Base-by-base conservation (phyloP, 768 basidiomycete genomes). In the Dioszegia aurantiaca region DNA sequence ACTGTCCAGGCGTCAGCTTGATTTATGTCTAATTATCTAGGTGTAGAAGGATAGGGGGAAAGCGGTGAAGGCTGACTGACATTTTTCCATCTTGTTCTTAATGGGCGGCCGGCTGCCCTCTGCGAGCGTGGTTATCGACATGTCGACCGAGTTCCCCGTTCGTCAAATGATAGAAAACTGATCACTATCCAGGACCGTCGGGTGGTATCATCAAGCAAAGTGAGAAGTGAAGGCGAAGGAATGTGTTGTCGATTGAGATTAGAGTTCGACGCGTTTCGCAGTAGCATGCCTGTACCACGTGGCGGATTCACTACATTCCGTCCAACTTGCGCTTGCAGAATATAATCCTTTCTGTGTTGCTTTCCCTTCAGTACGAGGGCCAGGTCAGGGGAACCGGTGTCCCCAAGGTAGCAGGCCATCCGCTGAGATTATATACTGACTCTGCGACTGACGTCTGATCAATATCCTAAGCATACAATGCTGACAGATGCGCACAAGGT, bases 11-110 rank as follows among this genome's bases (percentile, higher is more conserved):
- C 27, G 39, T 67, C 46, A 63, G 57, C 59, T 2, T 31, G 19
- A 16, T 31, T 17, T 19, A 10, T 27, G n/a, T n/a, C n/a, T n/a
- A n/a, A n/a, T n/a, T n/a, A n/a, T n/a, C n/a, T n/a, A n/a, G n/a
- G n/a, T n/a, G n/a, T n/a, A n/a, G n/a, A n/a, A n/a, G n/a, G n/a
- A n/a, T n/a, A n/a, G n/a, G n/a, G 28, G 27, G 27, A 26, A 30
- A 28, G 28, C 12, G 27, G 11, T 12, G 12, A 60, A 33, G 12
- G 33, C 3, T 21, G 19, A 55, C 73, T 64, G 33, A 74, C 73
- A 74, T 48, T 65, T 67, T 56, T 74, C 73, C 73, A 72, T 72
- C 54, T 58, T 70, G 54, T 40, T 55, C 39, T 64, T 60, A 31
- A 59, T 11, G 5, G 56, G 43, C 26, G 14, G 24, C 11, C 51